Evolutionary conservation across 768 basidiomycete species (phyloP).

Genomic region (Cyathus striatus): DNA sequence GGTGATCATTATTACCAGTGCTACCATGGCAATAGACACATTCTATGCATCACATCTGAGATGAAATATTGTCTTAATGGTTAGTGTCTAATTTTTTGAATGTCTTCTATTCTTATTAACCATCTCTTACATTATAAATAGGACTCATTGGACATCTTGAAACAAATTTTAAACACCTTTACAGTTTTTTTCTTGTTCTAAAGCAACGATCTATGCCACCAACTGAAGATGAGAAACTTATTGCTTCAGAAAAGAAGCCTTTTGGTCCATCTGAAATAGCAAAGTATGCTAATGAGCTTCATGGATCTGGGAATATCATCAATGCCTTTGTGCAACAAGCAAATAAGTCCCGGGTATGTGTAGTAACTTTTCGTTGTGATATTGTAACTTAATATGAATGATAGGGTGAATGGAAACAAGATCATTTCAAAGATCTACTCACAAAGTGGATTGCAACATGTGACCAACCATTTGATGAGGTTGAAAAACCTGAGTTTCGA

Average conservation of each 20-base stretch:
- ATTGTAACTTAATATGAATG: not conserved
- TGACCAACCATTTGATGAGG: not conserved
- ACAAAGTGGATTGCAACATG: constrained; percentile 1
- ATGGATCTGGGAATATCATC: constrained; percentile 2
- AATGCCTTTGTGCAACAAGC: not conserved
- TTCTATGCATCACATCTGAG: not conserved
- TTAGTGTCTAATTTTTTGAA: not conserved
- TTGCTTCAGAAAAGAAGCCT: constrained; percentile 2
- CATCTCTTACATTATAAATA: constrained; percentile 1
- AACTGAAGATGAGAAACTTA: not conserved
- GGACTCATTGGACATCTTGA: constrained; percentile 2
- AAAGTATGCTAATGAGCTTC: constrained; percentile 1
- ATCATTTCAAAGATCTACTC: not conserved
- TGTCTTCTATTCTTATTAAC: not conserved
- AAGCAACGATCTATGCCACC: not conserved
- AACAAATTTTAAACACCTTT: not conserved
- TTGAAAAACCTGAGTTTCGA: not conserved
- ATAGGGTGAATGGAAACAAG: not conserved
- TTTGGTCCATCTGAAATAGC: not conserved
- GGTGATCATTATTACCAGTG: constrained; percentile 4
- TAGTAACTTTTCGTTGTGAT: not conserved
- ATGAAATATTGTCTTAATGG: constrained; percentile 5
- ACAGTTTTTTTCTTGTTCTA: not conserved
- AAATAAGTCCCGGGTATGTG: constrained; percentile 3
- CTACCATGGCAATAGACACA: constrained; percentile 1